phyloP scores from a whole-genome alignment of 2,329 filamentous ascomycete species.

The Alternaria brassicae region DNA sequence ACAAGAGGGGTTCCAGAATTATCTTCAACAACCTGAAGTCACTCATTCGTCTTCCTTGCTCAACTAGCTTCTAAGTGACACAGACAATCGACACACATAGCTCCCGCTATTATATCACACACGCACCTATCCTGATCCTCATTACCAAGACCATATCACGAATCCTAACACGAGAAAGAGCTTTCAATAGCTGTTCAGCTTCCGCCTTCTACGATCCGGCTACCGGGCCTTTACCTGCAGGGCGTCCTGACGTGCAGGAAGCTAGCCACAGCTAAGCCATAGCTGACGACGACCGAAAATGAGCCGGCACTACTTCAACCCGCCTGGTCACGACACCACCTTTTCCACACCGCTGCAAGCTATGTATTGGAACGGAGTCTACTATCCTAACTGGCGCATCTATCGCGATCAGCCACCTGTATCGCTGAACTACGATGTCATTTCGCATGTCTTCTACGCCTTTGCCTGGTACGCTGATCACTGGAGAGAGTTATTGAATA shows the following conservation, averaged over 20 bases:
- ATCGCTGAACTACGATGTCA: conserved; percentile 74
- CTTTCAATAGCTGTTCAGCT: conserved; percentile 12
- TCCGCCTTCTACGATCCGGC: conserved; percentile 7
- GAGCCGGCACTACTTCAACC: conserved; percentile 39
- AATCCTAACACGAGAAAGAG: background rate
- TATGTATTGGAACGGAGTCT: conserved; percentile 72
- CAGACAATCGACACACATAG: conserved; percentile 14
- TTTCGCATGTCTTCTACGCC: conserved; percentile 84
- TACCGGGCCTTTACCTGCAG: conserved; percentile 23
- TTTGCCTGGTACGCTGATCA: conserved; percentile 66
- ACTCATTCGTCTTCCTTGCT: conserved; percentile 4
- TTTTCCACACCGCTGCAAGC: conserved; percentile 40
- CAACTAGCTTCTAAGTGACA: conserved; percentile 11
- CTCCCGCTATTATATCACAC: conserved; percentile 15
- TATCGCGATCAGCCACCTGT: conserved; percentile 77
- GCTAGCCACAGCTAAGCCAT: conserved; percentile 33
- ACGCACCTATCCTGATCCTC: conserved; percentile 1
- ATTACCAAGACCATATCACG: background rate
- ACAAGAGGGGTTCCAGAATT: background rate
- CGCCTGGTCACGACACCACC: conserved; percentile 33
- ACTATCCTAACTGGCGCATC: conserved; percentile 81
- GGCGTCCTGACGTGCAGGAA: conserved; percentile 38
- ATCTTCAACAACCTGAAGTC: conserved; percentile 1
- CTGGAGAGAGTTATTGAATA: conserved; percentile 8
- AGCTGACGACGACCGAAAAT: conserved; percentile 37